Percentiles rank a stretch among this genome's conserved stretches.
Conservation (phyloP, 495 filamentous ascomycete genomes). For the Ascobolus immersus region DNA sequence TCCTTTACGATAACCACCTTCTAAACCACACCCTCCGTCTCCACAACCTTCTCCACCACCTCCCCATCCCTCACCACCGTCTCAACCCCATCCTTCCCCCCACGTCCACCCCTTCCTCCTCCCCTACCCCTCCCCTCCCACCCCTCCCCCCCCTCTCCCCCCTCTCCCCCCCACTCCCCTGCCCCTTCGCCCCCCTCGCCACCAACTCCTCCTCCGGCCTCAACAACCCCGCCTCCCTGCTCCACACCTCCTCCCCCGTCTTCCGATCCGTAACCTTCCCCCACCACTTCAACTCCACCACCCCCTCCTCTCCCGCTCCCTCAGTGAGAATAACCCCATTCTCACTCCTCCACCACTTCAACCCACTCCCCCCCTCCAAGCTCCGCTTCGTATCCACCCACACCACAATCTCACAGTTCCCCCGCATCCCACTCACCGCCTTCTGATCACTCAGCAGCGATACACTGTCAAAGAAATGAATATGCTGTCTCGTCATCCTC, state of each 20-base stretch:
- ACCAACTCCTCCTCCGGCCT: conserved; percentile 43
- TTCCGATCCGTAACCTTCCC: no score
- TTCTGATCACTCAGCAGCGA: conserved; percentile 1
- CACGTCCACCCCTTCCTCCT: no score
- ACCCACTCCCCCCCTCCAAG: conserved; percentile 60
- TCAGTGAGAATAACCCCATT: conserved; percentile 57
- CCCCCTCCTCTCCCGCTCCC: conserved; percentile 48
- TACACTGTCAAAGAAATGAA: conserved; percentile 49
- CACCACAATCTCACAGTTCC: conserved; percentile 50
- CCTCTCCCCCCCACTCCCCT: conserved; percentile 82
- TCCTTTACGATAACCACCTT: no score
- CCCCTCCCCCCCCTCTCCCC: conserved; percentile 82
- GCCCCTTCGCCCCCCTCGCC: conserved; percentile 47
- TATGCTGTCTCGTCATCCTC: conserved; percentile 57
- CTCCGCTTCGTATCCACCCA: conserved; percentile 68
- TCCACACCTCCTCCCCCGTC: no score
- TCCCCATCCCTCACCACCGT: no score
- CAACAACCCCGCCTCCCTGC: conserved; percentile 49
- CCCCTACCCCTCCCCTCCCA: no score
- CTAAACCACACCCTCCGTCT: no score
- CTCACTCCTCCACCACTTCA: conserved; percentile 47
- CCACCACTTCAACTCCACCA: conserved; percentile 94
- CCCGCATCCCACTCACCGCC: conserved; percentile 54
- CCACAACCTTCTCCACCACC: no score
- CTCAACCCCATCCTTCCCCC: no score